phyloP scores from a whole-genome alignment of 2,329 filamentous ascomycete species.

The Neophaeococcomyces mojaviensis region DNA sequence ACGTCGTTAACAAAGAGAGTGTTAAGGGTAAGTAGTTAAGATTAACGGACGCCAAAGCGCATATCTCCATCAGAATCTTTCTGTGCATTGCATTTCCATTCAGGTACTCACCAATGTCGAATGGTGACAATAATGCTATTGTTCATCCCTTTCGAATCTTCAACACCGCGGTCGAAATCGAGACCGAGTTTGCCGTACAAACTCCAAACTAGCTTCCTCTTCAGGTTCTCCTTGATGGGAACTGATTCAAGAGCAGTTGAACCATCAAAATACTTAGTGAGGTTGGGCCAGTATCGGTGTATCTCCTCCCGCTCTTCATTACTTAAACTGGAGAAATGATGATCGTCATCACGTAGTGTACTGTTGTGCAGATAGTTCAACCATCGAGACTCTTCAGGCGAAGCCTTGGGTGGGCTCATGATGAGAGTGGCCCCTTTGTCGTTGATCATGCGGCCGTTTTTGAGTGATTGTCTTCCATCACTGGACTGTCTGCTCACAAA shows the following conservation, averaged over 20 bases:
- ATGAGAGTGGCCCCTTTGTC: slow-evolving; percentile 45
- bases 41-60: too few species aligned
- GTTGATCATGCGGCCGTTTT: slow-evolving; percentile 9
- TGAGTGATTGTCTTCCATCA: slow-evolving; percentile 14
- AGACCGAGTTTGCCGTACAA: slow-evolving; percentile 59
- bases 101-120: slow-evolving; percentile 15
- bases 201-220: slow-evolving; percentile 59
- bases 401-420: slow-evolving; percentile 69
- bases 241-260: slow-evolving; percentile 78
- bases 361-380: slow-evolving; percentile 37
- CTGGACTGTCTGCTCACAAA: slow-evolving; percentile 18
- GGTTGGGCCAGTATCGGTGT: slow-evolving; percentile 60
- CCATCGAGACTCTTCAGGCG: slow-evolving; percentile 68
- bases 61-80: too few species aligned
- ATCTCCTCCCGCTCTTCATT: slow-evolving; percentile 44
- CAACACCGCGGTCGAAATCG: slow-evolving; percentile 15
- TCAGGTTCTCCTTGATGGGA: slow-evolving; percentile 74
- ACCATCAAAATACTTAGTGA: slow-evolving; percentile 85
- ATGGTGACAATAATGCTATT: slow-evolving; percentile 17
- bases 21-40: too few species aligned
- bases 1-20: too few species aligned
- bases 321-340: not conserved
- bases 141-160: slow-evolving; percentile 17
- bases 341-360: slow-evolving; percentile 1
- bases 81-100: too few species aligned